A percentile compares a stretch with the other conserved stretches of the same genome.
phyloP scores from a whole-genome alignment of 177 flowering plant genomes.

The Tripterygium wilfordii region DNA sequence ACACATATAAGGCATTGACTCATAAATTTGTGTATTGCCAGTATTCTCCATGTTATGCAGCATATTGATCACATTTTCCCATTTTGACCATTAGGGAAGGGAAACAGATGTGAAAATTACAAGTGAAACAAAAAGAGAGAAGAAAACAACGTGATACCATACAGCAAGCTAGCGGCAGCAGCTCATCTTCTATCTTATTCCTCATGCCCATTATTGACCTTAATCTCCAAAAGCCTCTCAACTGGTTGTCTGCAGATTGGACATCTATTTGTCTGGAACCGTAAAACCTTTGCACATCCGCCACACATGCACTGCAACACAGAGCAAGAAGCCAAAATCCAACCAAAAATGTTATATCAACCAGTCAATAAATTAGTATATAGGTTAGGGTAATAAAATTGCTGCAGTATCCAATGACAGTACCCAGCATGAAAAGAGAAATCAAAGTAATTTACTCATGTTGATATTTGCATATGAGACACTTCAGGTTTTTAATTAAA shows the following conservation, averaged over 20 bases:
- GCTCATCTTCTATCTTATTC: conserved; percentile 19
- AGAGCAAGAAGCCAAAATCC: background rate
- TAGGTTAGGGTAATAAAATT: too few species aligned
- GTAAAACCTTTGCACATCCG: conserved; percentile 71
- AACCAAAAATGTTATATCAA: too few species aligned
- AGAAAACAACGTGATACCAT: conserved; percentile 8
- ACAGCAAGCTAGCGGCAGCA: conserved; percentile 2
- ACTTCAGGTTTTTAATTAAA: too few species aligned
- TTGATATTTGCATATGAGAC: too few species aligned
- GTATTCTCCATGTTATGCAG: background rate
- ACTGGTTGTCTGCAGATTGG: conserved; percentile 91
- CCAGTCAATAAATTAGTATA: background rate
- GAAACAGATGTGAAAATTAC: background rate
- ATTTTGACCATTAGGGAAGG: background rate
- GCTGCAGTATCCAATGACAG: background rate
- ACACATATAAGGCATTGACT: conserved; percentile 5
- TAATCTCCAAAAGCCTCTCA: conserved; percentile 81
- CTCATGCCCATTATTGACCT: conserved; percentile 47
- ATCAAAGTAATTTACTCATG: too few species aligned
- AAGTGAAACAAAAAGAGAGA: background rate
- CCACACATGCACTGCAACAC: conserved; percentile 88
- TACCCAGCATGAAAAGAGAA: too few species aligned
- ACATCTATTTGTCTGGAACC: conserved; percentile 74
- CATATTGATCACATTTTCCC: conserved; percentile 4
- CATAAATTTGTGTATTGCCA: conserved; percentile 1